Evolutionary conservation across 2,329 filamentous ascomycete species (phyloP), one percentile per base, ranked within the genome.

Genomic region (Fusarium oxysporum): DNA sequence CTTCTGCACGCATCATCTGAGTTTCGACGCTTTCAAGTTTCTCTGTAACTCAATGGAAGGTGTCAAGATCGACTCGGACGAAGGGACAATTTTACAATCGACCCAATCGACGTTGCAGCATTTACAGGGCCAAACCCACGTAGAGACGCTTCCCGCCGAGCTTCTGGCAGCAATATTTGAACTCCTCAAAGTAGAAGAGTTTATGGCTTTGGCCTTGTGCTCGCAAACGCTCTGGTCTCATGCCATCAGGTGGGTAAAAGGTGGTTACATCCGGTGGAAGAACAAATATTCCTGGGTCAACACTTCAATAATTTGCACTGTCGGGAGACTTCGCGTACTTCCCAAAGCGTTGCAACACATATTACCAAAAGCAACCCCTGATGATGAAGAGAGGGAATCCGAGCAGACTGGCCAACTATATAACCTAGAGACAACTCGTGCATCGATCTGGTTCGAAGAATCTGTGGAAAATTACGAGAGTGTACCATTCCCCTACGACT

Each of bases 11-110:
- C 25, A 47, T 5, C 25, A 55, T 17, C 37, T 54, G 11, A 60
- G 54, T 28, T 69, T 72, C 3, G 48, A 62, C 5, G 68, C 70
- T 3, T 68, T 72, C n/a, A 65, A 62, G 14, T 13, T 50, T 0
- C 19, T 69, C 11, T 65, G 56, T 11, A 69, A 69, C 35, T 59
- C 64, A 0, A 19, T 40, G 8, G 56, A 41, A 3, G 25, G 7
- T 3, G 16, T 44, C 8, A 6, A 32, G 1, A 41, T 43, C 9
- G 11, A 25, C 0, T 8, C 44, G 1, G n/a, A 41, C 14, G n/a
- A 32, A 30, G 16, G 11, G 12, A 8, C 5, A 14, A 5, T 30
- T 5, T n/a, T 10, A 4, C 10, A 9, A 1, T 43, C 5, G 11
- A 23, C 9, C 13, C 19, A 16, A 13, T n/a, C 35, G 3, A 40